Percentiles rank a stretch among this genome's conserved stretches.
phyloP scores from a whole-genome alignment of 208 protist genomes.

The Tritrichomonas foetus region DNA sequence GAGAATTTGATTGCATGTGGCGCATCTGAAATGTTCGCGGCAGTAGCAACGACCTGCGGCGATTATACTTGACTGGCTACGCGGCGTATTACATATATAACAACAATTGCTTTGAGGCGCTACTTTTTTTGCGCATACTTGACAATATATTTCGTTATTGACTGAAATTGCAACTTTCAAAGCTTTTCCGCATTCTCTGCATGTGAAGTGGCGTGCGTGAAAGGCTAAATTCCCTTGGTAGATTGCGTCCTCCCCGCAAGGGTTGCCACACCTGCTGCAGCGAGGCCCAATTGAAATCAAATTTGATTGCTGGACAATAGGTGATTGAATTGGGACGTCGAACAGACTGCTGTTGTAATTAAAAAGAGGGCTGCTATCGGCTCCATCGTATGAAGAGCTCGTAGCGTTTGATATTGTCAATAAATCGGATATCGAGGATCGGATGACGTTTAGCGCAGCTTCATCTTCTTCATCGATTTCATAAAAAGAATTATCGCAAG shows the following conservation, averaged over 20 bases:
- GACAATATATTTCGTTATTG: background rate
- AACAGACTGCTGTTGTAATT: too few relatives aligned
- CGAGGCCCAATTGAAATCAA: background rate
- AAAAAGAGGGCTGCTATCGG: too few relatives aligned
- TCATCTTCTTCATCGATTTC: too few relatives aligned
- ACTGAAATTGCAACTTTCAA: background rate
- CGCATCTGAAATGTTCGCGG: background rate
- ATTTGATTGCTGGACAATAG: too few relatives aligned
- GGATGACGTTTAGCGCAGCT: too few relatives aligned
- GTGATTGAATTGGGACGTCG: too few relatives aligned
- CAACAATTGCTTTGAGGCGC: background rate
- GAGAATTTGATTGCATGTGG: background rate
- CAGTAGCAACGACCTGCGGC: background rate
- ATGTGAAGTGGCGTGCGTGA: background rate
- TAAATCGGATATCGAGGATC: too few relatives aligned
- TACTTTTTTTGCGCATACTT: background rate
- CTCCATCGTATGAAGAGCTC: too few relatives aligned
- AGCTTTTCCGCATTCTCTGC: background rate
- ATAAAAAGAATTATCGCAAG: too few relatives aligned
- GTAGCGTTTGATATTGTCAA: too few relatives aligned
- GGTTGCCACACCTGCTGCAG: background rate
- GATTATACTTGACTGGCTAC: background rate
- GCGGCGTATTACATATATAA: background rate
- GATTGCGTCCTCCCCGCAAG: background rate
- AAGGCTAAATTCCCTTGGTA: background rate